Conservation (phyloP, 805 yeast genomes). For the Peterozyma toletana region DNA sequence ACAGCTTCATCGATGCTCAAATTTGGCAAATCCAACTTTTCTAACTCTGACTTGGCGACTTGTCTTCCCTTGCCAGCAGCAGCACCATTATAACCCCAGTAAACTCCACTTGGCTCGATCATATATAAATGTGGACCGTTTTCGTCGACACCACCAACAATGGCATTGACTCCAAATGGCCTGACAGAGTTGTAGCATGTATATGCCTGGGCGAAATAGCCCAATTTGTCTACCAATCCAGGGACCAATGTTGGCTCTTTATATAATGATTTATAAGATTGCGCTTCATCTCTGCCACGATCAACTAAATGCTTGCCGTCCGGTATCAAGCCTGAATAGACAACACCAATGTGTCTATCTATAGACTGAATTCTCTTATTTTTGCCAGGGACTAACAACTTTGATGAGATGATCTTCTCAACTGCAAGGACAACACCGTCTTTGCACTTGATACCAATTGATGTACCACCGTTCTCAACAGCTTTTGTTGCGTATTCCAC, state of each 20-base stretch:
- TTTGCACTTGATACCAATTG: constrained; percentile 88
- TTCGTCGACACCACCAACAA: constrained; percentile 88
- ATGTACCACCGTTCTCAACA: constrained; percentile 94
- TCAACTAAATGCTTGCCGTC: constrained; percentile 93
- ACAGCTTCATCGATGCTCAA: constrained; percentile 77
- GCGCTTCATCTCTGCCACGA: constrained; percentile 89
- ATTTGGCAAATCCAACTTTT: constrained; percentile 71
- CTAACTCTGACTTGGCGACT: constrained; percentile 94
- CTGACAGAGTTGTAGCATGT: constrained; percentile 95
- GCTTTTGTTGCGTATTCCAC: constrained; percentile 98
- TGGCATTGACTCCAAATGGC: constrained; percentile 92
- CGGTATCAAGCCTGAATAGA: constrained; percentile 90
- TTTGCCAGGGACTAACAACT: constrained; percentile 80
- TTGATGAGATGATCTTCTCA: constrained; percentile 86
- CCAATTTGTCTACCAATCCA: constrained; percentile 78
- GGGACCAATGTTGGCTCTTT: constrained; percentile 73
- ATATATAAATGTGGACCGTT: constrained; percentile 89
- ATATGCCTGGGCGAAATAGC: constrained; percentile 89
- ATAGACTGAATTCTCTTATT: constrained; percentile 89
- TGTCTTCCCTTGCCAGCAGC: constrained; percentile 99
- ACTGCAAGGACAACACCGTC: constrained; percentile 97
- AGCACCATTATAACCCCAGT: constrained; percentile 97
- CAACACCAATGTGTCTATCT: constrained; percentile 91
- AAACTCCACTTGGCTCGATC: constrained; percentile 96
- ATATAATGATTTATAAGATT: constrained; percentile 68